Conservation (phyloP, 208 protist species). For the Leishmania lainsoni region DNA sequence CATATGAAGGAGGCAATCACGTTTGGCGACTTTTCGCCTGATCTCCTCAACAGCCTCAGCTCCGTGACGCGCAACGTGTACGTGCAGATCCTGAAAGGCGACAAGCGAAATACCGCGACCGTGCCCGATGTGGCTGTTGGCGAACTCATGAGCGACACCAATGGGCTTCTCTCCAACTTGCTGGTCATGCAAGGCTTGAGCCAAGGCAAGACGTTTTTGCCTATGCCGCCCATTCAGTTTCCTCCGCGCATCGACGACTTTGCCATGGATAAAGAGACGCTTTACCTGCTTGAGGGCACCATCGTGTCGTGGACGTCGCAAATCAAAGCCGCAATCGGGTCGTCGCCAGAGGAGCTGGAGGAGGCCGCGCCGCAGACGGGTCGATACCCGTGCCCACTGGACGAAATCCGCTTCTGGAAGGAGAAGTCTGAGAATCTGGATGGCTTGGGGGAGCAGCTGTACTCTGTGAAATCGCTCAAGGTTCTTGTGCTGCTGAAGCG, state of each 20-base stretch:
- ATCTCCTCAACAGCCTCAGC: slow-evolving; percentile 77
- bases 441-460: slow-evolving; percentile 94
- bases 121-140: slow-evolving; percentile 93
- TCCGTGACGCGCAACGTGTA: slow-evolving; percentile 87
- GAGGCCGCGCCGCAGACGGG: slow-evolving; percentile 55
- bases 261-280: slow-evolving; percentile 84
- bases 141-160: slow-evolving; percentile 93
- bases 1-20: slow-evolving; percentile 83
- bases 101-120: slow-evolving; percentile 84
- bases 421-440: slow-evolving; percentile 93
- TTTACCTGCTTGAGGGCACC: slow-evolving; percentile 92
- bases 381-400: slow-evolving; percentile 89
- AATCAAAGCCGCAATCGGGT: slow-evolving; percentile 90
- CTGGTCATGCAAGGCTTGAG: slow-evolving; percentile 93
- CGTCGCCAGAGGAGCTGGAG: slow-evolving; percentile 86
- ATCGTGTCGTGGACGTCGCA: slow-evolving; percentile 94
- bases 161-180: slow-evolving; percentile 85
- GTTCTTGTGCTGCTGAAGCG: slow-evolving; percentile 94
- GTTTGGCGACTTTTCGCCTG: slow-evolving; percentile 84
- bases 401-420: slow-evolving; percentile 96
- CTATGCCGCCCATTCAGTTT: slow-evolving; percentile 90
- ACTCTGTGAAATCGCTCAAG: slow-evolving; percentile 90
- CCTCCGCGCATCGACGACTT: slow-evolving; percentile 79
- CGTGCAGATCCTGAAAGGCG: slow-evolving; percentile 82
- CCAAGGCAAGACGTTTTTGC: slow-evolving; percentile 93